Base-by-base conservation (phyloP, 202 grass and related monocot species). In the Saccharum hybrid region DNA sequence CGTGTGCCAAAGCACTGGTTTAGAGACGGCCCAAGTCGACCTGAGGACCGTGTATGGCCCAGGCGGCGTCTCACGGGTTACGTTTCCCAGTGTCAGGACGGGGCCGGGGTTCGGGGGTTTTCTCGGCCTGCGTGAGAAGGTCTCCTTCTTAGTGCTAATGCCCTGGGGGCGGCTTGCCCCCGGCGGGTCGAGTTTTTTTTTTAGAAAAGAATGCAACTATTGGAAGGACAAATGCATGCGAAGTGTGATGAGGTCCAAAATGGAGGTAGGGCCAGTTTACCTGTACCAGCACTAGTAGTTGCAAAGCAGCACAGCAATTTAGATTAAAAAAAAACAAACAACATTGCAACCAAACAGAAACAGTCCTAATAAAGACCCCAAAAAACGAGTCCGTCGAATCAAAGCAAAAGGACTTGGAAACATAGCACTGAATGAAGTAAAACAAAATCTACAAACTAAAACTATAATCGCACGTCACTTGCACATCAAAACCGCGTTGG, bases 211-310 rank as follows among this genome's bases (percentile, higher is more conserved):
- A n/a, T 56, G 56, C 23, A 82, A 52, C 22, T 14, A 38, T 85
- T 77, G 38, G 77, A 70, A 61, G 13, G 23, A 68, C 39, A 51
- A 48, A 59, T 61, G 62, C 63, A 38, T 63, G 33, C 4, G 23
- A 45, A 72, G 26, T 83, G 49, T 33, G n/a, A 63, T 63, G 51
- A 40, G 3, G 21, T 59, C 21, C 42, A 80, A 80, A 74, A 73
- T 65, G 71, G 38, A 65, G 65, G 72, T 45, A 79, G 59, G 36
- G 26, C 67, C 59, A 74, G 14, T 39, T 79, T 37, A n/a, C 19
- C 7, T 33, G 7, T 51, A 51, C 12, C 63, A 52, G 54, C n/a
- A n/a, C n/a, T n/a, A n/a, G n/a, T n/a, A n/a, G n/a, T n/a, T n/a
- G n/a, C n/a, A n/a, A n/a, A n/a, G n/a, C n/a, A n/a, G n/a, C 36